Percentiles rank a stretch among this genome's conserved stretches.
These are phyloP conservation scores for Penicillium aurantiogriseum DNA, from an alignment of 2,329 filamentous ascomycete species.

Conservation along the genomic window DNA sequence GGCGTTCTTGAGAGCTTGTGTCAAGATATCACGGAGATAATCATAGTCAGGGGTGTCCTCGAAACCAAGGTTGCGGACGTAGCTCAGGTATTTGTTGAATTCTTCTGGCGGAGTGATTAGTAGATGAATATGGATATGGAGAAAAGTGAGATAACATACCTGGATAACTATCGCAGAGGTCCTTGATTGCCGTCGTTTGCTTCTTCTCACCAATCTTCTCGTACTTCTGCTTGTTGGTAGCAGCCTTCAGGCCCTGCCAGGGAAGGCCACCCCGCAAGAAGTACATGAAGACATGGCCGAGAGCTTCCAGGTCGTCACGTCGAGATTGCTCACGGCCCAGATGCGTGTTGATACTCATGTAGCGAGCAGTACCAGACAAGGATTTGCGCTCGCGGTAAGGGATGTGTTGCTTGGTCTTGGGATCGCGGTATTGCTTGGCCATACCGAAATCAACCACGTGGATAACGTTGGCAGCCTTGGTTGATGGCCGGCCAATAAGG, in stretches of 20 bases:
- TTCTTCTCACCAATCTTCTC: constrained; percentile 99
- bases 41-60: constrained; percentile 99
- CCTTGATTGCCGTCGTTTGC: constrained; percentile 94
- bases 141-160: constrained; percentile 45
- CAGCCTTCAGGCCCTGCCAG: constrained; percentile 67
- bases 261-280: constrained; percentile 65
- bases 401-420: constrained; percentile 98
- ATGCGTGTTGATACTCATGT: constrained; percentile 99
- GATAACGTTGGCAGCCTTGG: constrained; percentile 95
- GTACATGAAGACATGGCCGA: constrained; percentile 70
- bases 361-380: constrained; percentile 90
- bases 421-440: constrained; percentile 98
- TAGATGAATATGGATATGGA: not conserved
- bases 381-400: constrained; percentile 97
- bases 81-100: constrained; percentile 95
- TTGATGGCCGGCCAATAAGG: constrained; percentile 85
- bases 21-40: constrained; percentile 93
- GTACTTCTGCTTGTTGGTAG: constrained; percentile 91
- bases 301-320: constrained; percentile 89
- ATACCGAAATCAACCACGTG: constrained; percentile 99
- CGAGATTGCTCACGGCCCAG: constrained; percentile 93
- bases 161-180: constrained; percentile 92
- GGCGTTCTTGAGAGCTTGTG: constrained; percentile 88
- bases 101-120: constrained; percentile 62
- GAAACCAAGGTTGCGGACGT: constrained; percentile 96